Conservation (phyloP, 129 eudicot species). For the Artemisia argyi region DNA sequence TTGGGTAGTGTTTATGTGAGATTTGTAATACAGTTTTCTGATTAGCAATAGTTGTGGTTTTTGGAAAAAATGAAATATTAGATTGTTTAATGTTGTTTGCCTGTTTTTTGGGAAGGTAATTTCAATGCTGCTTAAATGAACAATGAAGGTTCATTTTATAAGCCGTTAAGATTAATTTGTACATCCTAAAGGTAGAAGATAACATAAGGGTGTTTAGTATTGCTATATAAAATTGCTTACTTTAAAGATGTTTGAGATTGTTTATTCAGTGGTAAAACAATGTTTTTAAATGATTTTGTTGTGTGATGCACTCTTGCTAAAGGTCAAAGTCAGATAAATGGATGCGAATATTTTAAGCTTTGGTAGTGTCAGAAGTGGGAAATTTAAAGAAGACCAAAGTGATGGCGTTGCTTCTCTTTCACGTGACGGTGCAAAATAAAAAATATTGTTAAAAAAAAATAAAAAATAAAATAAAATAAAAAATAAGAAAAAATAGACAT, state of each 20-base stretch:
- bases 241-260: too few species aligned
- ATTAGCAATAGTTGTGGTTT: conserved; percentile 3
- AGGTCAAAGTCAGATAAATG: conserved; percentile 5
- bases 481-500: too few species aligned
- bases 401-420: not conserved
- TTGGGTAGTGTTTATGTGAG: conserved; percentile 9
- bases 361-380: conserved; percentile 13
- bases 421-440: not conserved
- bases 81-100: conserved; percentile 1
- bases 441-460: too few species aligned
- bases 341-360: conserved; percentile 8
- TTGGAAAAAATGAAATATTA: conserved; percentile 10
- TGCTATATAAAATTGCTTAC: too few species aligned
- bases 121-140: not conserved
- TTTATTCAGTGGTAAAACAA: too few species aligned
- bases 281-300: too few species aligned
- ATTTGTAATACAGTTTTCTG: conserved; percentile 6
- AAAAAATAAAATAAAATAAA: too few species aligned
- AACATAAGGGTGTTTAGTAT: too few species aligned
- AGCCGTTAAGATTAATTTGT: too few species aligned
- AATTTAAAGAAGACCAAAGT: conserved; percentile 4
- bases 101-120: not conserved
- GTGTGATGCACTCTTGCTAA: not conserved
- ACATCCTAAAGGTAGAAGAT: too few species aligned
- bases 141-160: not conserved